Evolutionary conservation across 352 stramenopile species (phyloP).

Genomic region (Pythium vanterpoolii): DNA sequence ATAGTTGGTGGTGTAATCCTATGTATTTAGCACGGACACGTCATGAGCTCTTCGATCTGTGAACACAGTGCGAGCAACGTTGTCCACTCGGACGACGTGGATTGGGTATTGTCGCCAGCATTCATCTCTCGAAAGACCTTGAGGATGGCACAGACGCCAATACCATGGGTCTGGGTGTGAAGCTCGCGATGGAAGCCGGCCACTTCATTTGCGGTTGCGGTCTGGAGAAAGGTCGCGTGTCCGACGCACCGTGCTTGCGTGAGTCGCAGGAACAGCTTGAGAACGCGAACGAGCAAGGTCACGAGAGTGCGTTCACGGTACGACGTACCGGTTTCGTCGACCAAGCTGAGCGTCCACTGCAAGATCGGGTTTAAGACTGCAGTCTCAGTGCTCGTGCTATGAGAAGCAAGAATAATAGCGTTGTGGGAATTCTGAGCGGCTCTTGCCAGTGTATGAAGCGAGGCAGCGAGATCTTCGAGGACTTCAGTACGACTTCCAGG

Average conservation of each 20-base stretch:
- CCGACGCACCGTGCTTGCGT: not conserved
- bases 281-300: not conserved
- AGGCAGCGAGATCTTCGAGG: not conserved
- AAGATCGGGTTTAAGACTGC: constrained; percentile 1
- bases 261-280: constrained; percentile 2
- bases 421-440: constrained; percentile 1
- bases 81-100: not conserved
- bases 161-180: not conserved
- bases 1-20: not conserved
- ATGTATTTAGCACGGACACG: not conserved
- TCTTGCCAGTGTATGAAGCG: not conserved
- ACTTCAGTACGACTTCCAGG: not conserved
- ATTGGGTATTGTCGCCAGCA: not conserved
- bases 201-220: not conserved
- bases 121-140: not conserved
- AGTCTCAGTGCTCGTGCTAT: not conserved
- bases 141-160: constrained; percentile 11
- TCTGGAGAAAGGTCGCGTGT: not conserved
- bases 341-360: constrained; percentile 1
- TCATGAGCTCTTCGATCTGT: not conserved
- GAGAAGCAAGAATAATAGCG: not conserved
- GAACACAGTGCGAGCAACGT: not conserved
- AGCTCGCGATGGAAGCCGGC: not conserved
- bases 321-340: constrained; percentile 7
- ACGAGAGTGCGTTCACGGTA: constrained; percentile 13